These are phyloP conservation scores for Spergularia azorica DNA, from an alignment of 179 eudicot genomes.

Conservation along the genomic window DNA sequence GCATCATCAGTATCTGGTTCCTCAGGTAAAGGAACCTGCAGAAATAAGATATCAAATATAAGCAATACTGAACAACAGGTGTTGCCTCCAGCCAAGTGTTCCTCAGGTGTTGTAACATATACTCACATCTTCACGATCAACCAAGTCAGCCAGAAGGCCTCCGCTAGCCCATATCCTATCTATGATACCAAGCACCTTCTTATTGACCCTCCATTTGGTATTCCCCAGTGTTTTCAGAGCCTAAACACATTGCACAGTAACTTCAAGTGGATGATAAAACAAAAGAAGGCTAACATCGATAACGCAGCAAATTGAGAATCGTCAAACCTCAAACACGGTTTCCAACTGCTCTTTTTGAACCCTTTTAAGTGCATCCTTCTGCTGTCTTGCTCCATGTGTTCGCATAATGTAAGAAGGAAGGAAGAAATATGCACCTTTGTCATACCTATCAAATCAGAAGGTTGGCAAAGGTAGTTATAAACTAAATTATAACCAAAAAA, in stretches of 20 bases:
- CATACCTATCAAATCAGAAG: conserved; percentile 50
- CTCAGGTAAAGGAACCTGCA: conserved; percentile 76
- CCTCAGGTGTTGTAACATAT: conserved; percentile 1
- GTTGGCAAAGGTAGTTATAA: not conserved
- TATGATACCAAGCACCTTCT: conserved; percentile 63
- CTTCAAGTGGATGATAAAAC: not conserved
- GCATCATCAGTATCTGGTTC: conserved; percentile 89
- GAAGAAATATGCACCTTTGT: conserved; percentile 80
- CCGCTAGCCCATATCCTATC: conserved; percentile 94
- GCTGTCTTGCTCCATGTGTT: conserved; percentile 88
- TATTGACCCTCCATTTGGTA: conserved; percentile 93
- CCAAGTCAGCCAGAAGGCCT: conserved; percentile 78
- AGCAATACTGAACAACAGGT: not conserved
- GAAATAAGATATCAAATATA: not conserved
- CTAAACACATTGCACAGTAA: conserved; percentile 35
- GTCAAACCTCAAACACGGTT: conserved; percentile 72
- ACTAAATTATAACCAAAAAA: not conserved
- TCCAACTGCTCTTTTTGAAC: conserved; percentile 50
- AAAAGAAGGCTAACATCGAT: not conserved
- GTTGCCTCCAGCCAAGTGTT: conserved; percentile 1
- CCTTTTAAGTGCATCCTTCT: conserved; percentile 68
- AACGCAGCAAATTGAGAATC: conserved; percentile 5
- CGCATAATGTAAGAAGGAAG: conserved; percentile 96
- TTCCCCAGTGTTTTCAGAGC: conserved; percentile 94
- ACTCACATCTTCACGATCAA: conserved; percentile 87